A percentile compares a stretch with the other conserved stretches of the same genome.
Evolutionary conservation across 2,329 filamentous ascomycete genomes (phyloP).

Genomic region (Hymenoscyphus salicellus): DNA sequence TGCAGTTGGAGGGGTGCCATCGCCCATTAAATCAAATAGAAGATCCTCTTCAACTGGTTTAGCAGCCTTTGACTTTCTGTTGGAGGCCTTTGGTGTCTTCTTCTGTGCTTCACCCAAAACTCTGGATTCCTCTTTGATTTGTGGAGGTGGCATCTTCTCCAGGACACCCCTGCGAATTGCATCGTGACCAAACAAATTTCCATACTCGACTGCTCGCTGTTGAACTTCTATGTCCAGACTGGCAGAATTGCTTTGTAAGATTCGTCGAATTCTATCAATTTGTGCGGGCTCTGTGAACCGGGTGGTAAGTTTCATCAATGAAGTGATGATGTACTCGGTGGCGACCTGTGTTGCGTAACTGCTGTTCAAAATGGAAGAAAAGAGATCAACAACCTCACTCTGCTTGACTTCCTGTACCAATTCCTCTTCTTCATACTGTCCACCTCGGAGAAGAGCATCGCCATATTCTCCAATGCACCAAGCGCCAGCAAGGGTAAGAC

Average conservation of each 20-base stretch:
- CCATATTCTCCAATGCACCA: slow-evolving; percentile 99
- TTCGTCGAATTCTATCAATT: slow-evolving; percentile 75
- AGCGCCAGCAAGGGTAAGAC: slow-evolving; percentile 83
- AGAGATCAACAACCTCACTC: slow-evolving; percentile 88
- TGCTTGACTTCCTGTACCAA: slow-evolving; percentile 78
- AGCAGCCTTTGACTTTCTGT: slow-evolving; percentile 70
- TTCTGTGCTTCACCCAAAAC: slow-evolving; percentile 79
- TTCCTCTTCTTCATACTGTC: slow-evolving; percentile 92
- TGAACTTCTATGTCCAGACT: slow-evolving; percentile 95
- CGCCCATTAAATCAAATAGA: slow-evolving; percentile 88
- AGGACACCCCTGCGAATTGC: slow-evolving; percentile 83
- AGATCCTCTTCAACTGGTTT: slow-evolving; percentile 91
- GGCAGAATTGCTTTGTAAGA: slow-evolving; percentile 74
- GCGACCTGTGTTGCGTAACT: slow-evolving; percentile 89
- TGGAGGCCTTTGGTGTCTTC: slow-evolving; percentile 64
- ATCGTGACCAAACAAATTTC: slow-evolving; percentile 89
- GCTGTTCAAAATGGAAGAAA: slow-evolving; percentile 87
- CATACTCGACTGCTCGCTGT: slow-evolving; percentile 91
- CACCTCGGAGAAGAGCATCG: slow-evolving; percentile 81
- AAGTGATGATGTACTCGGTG: slow-evolving; percentile 93
- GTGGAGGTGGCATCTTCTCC: slow-evolving; percentile 95
- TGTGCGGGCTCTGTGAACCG: slow-evolving; percentile 80
- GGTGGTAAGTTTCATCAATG: slow-evolving; percentile 91
- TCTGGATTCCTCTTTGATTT: slow-evolving; percentile 92
- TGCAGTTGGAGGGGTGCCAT: slow-evolving; percentile 58